These are phyloP conservation scores for Agrocybe pediades DNA, from an alignment of 768 basidiomycete species.

Conservation along the genomic window DNA sequence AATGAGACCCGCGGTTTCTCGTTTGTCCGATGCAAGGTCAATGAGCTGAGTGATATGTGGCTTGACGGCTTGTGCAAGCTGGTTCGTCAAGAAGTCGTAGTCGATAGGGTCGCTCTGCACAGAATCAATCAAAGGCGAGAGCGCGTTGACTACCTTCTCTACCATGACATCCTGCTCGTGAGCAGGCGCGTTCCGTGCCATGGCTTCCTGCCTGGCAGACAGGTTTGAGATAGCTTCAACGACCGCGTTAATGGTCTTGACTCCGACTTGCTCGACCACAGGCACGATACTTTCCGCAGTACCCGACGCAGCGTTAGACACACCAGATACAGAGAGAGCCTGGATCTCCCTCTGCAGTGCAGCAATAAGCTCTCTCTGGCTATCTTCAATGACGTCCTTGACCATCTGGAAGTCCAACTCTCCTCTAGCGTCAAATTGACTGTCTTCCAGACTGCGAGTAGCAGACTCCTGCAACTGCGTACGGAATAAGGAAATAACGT, in stretches of 20 bases:
- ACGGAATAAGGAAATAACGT: constrained; percentile 69
- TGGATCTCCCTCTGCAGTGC: constrained; percentile 63
- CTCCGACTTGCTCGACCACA: constrained; percentile 59
- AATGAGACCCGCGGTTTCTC: constrained; percentile 83
- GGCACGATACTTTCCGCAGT: constrained; percentile 36
- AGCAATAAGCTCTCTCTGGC: constrained; percentile 60
- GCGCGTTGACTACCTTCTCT: constrained; percentile 56
- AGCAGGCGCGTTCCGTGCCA: constrained; percentile 45
- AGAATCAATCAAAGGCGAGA: constrained; percentile 63
- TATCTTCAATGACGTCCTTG: constrained; percentile 67
- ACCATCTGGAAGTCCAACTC: constrained; percentile 81
- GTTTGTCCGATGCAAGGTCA: constrained; percentile 85
- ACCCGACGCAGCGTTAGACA: constrained; percentile 23
- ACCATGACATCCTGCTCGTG: constrained; percentile 62
- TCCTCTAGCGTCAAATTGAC: constrained; percentile 70
- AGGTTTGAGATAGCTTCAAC: constrained; percentile 60
- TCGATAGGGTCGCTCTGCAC: constrained; percentile 71
- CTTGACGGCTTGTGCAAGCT: constrained; percentile 83
- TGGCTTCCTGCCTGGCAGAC: constrained; percentile 57
- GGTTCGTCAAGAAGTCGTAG: constrained; percentile 74
- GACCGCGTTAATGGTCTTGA: constrained; percentile 59
- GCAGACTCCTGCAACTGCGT: constrained; percentile 68
- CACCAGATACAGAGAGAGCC: constrained; percentile 45
- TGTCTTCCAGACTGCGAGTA: constrained; percentile 56
- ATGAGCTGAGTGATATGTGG: constrained; percentile 89